These are phyloP conservation scores for Fulvia fulva DNA, from an alignment of 2,329 filamentous ascomycete genomes.

Conservation along the genomic window DNA sequence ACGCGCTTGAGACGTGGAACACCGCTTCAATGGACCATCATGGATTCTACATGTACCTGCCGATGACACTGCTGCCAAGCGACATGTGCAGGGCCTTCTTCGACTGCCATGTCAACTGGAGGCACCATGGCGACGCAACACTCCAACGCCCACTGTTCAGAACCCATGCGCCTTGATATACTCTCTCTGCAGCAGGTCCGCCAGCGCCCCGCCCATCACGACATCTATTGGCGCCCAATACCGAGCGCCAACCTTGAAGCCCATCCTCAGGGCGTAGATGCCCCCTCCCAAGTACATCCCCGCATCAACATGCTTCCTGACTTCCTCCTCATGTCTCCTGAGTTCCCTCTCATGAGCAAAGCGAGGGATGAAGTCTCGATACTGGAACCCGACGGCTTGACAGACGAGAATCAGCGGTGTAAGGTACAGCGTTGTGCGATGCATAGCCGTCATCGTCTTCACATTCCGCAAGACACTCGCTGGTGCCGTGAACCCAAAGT, in stretches of 20 bases:
- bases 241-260: conserved; percentile 21
- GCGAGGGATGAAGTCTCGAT: conserved; percentile 28
- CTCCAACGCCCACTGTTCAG: conserved; percentile 1
- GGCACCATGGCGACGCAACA: neutral
- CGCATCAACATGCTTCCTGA: conserved; percentile 29
- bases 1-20: neutral
- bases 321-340: conserved; percentile 30
- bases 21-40: too few relatives aligned
- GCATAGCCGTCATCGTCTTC: conserved; percentile 28
- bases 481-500: conserved; percentile 28
- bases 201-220: conserved; percentile 29
- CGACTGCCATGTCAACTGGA: neutral
- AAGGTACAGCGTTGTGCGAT: conserved; percentile 23
- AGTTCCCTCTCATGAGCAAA: conserved; percentile 31
- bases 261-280: conserved; percentile 23
- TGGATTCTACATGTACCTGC: neutral
- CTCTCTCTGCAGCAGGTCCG: conserved; percentile 32
- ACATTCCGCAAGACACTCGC: conserved; percentile 28
- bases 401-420: conserved; percentile 23
- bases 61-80: neutral
- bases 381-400: conserved; percentile 27
- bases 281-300: conserved; percentile 27
- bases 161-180: conserved; percentile 32
- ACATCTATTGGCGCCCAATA: conserved; percentile 31
- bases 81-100: neutral